Evolutionary conservation across 495 filamentous ascomycete genomes (phyloP).

Genomic region (Aspergillus conjunctus): DNA sequence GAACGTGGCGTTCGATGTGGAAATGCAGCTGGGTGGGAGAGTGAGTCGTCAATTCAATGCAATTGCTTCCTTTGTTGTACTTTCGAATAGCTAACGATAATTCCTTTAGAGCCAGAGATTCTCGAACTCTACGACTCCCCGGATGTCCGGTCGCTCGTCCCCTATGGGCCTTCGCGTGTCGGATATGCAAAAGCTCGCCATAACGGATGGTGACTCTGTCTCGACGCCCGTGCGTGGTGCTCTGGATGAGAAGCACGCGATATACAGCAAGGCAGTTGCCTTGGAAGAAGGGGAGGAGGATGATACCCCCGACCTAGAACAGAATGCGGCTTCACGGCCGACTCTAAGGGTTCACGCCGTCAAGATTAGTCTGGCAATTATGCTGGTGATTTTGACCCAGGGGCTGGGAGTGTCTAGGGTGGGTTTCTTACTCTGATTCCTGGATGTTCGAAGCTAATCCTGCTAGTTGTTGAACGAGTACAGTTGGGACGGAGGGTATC

Average conservation of each 20-base stretch:
- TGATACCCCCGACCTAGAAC: conserved; percentile 4
- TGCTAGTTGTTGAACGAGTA: conserved; percentile 8
- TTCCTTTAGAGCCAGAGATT: not conserved
- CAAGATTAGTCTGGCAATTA: conserved; percentile 7
- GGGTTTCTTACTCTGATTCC: not conserved
- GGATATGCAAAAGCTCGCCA: not conserved
- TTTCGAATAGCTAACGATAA: not conserved
- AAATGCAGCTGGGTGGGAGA: conserved; percentile 3
- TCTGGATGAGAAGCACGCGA: conserved; percentile 6
- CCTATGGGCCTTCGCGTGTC: not conserved
- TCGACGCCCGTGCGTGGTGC: conserved; percentile 3
- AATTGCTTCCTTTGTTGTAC: not conserved
- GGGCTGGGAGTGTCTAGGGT: conserved; percentile 9
- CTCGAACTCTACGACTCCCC: not conserved
- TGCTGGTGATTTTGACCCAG: conserved; percentile 11
- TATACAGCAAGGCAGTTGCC: conserved; percentile 5
- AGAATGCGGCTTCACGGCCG: conserved; percentile 1
- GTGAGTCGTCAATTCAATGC: not conserved
- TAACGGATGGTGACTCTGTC: not conserved
- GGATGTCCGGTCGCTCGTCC: not conserved
- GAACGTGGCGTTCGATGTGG: conserved; percentile 8
- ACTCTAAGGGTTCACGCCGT: not conserved
- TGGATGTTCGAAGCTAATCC: not conserved
- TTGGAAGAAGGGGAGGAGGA: conserved; percentile 9
- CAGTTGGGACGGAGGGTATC: conserved; percentile 7